phyloP scores from a whole-genome alignment of 2,329 filamentous ascomycete species.

The Fusarium sp. region DNA sequence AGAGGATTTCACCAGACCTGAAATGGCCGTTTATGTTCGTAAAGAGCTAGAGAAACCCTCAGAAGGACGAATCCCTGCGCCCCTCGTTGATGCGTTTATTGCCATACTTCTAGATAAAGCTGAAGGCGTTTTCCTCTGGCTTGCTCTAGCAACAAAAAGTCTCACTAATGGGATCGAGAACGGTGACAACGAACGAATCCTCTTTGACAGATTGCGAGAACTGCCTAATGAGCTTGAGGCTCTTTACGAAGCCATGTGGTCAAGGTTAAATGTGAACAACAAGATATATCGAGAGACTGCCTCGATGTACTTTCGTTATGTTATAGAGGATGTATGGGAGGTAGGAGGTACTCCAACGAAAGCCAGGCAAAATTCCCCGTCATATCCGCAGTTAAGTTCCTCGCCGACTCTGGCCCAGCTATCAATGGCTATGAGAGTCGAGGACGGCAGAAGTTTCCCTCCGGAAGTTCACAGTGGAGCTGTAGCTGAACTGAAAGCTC shows the following conservation, averaged over 20 bases:
- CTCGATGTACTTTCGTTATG: background rate
- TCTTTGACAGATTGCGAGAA: rapidly evolving
- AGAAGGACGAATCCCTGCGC: rapidly evolving
- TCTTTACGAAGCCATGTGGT: conserved; percentile 8
- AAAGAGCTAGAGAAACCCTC: rapidly evolving
- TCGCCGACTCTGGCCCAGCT: background rate
- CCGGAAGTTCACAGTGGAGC: rapidly evolving
- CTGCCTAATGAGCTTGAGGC: background rate
- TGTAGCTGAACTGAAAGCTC: rapidly evolving
- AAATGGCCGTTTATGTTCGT: rapidly evolving
- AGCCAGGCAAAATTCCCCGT: no score
- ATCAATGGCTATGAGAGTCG: rapidly evolving
- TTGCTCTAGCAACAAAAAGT: background rate
- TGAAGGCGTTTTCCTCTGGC: background rate
- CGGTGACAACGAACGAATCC: rapidly evolving
- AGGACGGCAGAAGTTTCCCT: rapidly evolving
- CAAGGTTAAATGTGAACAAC: rapidly evolving
- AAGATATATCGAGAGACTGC: background rate
- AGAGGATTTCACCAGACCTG: rapidly evolving
- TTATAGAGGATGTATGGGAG: rapidly evolving
- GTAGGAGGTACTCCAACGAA: no score
- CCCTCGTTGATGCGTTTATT: no score
- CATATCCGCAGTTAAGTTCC: no score
- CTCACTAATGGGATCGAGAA: rapidly evolving
- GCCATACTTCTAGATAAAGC: rapidly evolving